These are phyloP conservation scores for Samsoniella hepiali DNA, from an alignment of 2,329 filamentous ascomycete genomes.

Conservation along the genomic window DNA sequence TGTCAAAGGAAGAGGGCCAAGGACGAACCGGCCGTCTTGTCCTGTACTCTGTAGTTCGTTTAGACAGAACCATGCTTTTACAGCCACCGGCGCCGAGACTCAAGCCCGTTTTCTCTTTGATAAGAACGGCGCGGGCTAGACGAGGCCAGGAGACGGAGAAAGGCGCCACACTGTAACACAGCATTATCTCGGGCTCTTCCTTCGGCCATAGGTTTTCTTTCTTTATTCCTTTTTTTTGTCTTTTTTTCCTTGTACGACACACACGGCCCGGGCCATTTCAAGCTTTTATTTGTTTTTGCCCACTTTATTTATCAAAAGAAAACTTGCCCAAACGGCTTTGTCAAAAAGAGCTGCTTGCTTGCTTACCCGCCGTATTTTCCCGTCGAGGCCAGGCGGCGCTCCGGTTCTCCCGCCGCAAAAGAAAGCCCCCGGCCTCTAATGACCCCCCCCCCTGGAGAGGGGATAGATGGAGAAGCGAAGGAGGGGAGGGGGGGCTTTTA, in stretches of 20 bases:
- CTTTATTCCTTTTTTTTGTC: neutral
- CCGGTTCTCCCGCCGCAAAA: neutral
- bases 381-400: neutral
- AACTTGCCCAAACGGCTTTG: too few species aligned
- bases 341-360: too few species aligned
- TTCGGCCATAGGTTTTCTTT: neutral
- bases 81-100: neutral
- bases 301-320: too few species aligned
- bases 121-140: neutral
- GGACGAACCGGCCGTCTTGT: too few species aligned
- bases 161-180: neutral
- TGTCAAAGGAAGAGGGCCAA: too few species aligned
- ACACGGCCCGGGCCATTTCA: too few species aligned
- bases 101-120: neutral
- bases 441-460: neutral
- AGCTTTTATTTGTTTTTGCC: too few species aligned
- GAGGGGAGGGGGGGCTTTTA: neutral
- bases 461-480: neutral
- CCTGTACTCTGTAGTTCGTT: too few species aligned
- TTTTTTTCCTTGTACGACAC: too few species aligned
- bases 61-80: too few species aligned
- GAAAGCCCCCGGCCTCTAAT: neutral
- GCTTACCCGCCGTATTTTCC: too few species aligned
- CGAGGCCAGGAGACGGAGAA: neutral
- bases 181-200: too few species aligned